These are phyloP conservation scores for Aspergillus neotritici DNA, from an alignment of 2,329 filamentous ascomycete species.

Conservation along the genomic window DNA sequence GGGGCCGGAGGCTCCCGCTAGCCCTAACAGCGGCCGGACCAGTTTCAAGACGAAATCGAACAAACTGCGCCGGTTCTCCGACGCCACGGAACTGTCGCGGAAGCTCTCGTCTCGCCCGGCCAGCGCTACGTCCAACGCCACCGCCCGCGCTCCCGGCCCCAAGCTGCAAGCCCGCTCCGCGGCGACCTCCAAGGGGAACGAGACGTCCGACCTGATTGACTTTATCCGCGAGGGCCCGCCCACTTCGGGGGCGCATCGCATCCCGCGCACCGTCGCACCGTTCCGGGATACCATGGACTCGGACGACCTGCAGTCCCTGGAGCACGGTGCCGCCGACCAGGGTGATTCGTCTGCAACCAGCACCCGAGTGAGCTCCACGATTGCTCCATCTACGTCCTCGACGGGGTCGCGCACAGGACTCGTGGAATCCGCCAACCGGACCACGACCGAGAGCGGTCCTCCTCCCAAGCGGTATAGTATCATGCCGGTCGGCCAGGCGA, in stretches of 20 bases:
- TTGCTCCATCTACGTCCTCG: slow-evolving; percentile 50
- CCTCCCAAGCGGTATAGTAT: slow-evolving; percentile 9
- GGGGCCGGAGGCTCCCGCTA: slow-evolving; percentile 51
- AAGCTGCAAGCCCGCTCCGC: slow-evolving; percentile 69
- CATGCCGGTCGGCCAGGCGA: slow-evolving; percentile 13
- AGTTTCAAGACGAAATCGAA: slow-evolving; percentile 10
- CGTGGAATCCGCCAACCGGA: slow-evolving; percentile 39
- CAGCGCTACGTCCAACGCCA: slow-evolving; percentile 13
- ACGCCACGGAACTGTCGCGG: slow-evolving; percentile 14
- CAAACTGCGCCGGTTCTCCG: slow-evolving; percentile 14
- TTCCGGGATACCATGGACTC: slow-evolving; percentile 83
- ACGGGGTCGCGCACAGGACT: slow-evolving; percentile 70
- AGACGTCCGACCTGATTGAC: slow-evolving; percentile 84
- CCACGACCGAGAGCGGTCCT: slow-evolving; percentile 23
- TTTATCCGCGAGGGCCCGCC: slow-evolving; percentile 88
- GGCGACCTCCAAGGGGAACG: slow-evolving; percentile 55
- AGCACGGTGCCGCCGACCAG: slow-evolving; percentile 22
- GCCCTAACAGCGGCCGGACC: slow-evolving; percentile 3
- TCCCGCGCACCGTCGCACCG: slow-evolving; percentile 75
- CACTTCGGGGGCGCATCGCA: slow-evolving; percentile 58
- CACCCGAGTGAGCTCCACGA: slow-evolving; percentile 49
- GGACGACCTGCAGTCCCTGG: slow-evolving; percentile 55
- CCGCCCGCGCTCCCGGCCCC: slow-evolving; percentile 25
- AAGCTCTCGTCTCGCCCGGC: slow-evolving; percentile 11
- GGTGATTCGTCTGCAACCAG: slow-evolving; percentile 36